Base-by-base conservation (phyloP, 1,284 basidiomycete genomes). In the Cystobasidium slooffiae region DNA sequence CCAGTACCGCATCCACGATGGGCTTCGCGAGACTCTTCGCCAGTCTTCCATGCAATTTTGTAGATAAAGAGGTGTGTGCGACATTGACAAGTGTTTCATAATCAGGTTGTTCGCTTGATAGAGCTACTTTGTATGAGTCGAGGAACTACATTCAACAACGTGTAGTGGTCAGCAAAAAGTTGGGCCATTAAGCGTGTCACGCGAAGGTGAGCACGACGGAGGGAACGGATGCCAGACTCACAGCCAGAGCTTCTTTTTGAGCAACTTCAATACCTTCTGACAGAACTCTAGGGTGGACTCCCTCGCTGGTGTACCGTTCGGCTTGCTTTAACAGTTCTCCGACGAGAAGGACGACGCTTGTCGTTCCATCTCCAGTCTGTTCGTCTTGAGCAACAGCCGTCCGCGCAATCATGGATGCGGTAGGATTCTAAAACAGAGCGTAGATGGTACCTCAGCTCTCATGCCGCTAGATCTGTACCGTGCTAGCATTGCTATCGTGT, bases 331-430 rank as follows among this genome's bases (percentile, higher is more conserved):
- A 86, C 75, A 98, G 86, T 84, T 99, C 97, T 78, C 97, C 97
- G 72, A 99, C 97, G 52, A 99, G 87, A 37, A 99, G 86, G 14
- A 99, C 97, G 39, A 99, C 96, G 31, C 92, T 95, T 37, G 97
- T 99, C 51, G 97, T 99, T 65, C 97, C 97, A 83, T 99, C 97
- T 75, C 97, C 97, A 68, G 96, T 95, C 87, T 98, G 95, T 83
- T 99, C 97, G 81, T 99, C 96, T 84, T 99, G 96, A 0, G 96
- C 96, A 18, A 98, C 95, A 44, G 96, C 96, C 52, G 96, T 98
- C 73, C 95, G 89, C 52, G 97, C 97, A 82, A 99, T 96, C 94
- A 99, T 97, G 53, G 97, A 95, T 10, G 97, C 97, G 10, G 97
- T 99, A 20, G 97, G 97, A 83, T 99, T 99, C 84, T 87, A 79